Base-by-base conservation (phyloP, 176 grass and related monocot species). In the Zoysia pacifica region DNA sequence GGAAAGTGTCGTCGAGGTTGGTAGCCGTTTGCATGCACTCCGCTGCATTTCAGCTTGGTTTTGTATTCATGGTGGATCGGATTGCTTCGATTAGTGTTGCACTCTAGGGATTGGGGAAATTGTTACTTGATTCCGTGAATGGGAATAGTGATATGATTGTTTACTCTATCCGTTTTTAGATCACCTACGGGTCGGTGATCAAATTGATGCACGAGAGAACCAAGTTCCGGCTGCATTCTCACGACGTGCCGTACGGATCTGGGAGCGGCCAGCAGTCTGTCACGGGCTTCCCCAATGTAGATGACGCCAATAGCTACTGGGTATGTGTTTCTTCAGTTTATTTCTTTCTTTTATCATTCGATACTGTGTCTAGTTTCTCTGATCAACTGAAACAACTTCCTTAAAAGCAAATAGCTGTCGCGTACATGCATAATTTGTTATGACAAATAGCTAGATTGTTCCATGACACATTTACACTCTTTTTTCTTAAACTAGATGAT, bases 261-360 rank as follows among this genome's bases (percentile, higher is more conserved):
- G 89, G 94, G 28, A 97, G 91, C 65, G 89, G 91, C 41, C 91
- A 97, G 82, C 93, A 97, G 51, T 97, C 88, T 10, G 91, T 97
- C 51, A 93, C 93, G 11, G 82, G 93, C 48, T 97, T 93, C 60
- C 88, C 89, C 45, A 88, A 90, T 60, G 88, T 93, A 2, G 88
- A 97, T 36, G 91, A 97, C 48, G 76, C 93, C 73, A 93, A 97
- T 56, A 97, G 88, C 82, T 93, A 91, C 47, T 97, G 88, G 91
- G 93, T 97, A 93, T 56, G 78, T 56, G 28, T 76, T 9, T 56
- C 42, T 72, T 11, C 36, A 11, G 12, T 48, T 44, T 8, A 78
- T 73, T n/a, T 20, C 1, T 60, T 28, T 28, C 2, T 61, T 9
- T 49, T 49, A 2, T 49, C 8, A 28, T 49, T 49, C 8, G 48